Evolutionary conservation across 1,139 yeast genomes (phyloP), one percentile per base, ranked within the genome.

Genomic region (Blastobotrys arbuscula): DNA sequence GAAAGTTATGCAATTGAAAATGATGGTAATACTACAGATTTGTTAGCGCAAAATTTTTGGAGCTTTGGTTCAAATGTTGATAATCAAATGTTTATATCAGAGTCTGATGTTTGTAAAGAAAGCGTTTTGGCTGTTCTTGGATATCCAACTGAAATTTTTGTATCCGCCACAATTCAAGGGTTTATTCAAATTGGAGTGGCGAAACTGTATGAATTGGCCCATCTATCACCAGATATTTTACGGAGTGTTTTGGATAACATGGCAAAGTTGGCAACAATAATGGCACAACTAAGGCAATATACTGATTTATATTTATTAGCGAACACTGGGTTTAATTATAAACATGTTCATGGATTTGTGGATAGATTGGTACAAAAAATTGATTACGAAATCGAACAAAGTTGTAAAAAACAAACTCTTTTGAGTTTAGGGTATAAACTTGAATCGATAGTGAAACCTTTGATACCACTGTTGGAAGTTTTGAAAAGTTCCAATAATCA

Each of bases 61-160:
- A 21, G n/a, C n/a, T n/a, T 13, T 28, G 10, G 31, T 36, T 12
- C 13, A 28, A 42, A 19, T 42, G 40, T 33, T 15, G 15, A 8
- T 18, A 21, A n/a, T n/a, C n/a, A 35, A 9, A 44, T 15, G 30
- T 18, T 33, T 48, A 31, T 52, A 4, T 39, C 55, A 4, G 54
- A 50, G 23, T 43, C 55, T 8, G 57, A 57, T 31, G 45, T 51
- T 7, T 37, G 51, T 10, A 51, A 59, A n/a, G 61, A 58, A 43
- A 36, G 51, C 16, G 6, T 54, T 8, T 37, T 49, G 10, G 52
- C 53, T 12, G 40, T 56, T 26, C 39, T 53, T 28, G 61, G 61
- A 3, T 44, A 50, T 23, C 53, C 53, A 2, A 43, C 46, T 12
- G 47, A 44, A 28, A 9, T 44, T n/a, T 44, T 44, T 31, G 38